Conservation (phyloP, 2,329 filamentous ascomycete species). For the Exophiala xenobiotica region DNA sequence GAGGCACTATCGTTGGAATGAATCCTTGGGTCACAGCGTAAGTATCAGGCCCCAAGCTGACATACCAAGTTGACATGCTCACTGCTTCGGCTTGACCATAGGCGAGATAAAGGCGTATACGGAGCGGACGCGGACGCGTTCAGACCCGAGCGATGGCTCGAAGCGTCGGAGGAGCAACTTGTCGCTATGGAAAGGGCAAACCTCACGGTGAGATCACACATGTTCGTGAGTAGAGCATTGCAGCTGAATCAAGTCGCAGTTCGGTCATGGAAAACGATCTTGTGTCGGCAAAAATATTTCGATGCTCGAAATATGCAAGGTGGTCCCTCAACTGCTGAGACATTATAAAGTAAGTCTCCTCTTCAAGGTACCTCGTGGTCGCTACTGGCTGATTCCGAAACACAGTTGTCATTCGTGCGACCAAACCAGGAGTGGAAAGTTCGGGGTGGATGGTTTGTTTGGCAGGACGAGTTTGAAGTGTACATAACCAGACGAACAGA, state of each 20-base stretch:
- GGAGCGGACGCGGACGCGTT: constrained; percentile 60
- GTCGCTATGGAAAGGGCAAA: constrained; percentile 48
- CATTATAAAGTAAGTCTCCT: constrained; percentile 16
- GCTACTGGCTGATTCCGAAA: no score
- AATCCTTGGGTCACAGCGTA: constrained; percentile 24
- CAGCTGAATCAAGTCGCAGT: constrained; percentile 32
- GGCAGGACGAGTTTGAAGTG: constrained; percentile 14
- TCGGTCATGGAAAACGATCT: constrained; percentile 53
- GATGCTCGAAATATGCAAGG: constrained; percentile 31
- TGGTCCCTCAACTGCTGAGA: constrained; percentile 28
- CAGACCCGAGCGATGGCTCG: constrained; percentile 67
- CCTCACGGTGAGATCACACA: constrained; percentile 4
- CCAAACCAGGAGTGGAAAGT: constrained; percentile 16
- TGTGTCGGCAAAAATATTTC: constrained; percentile 32
- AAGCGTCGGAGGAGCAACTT: constrained; percentile 50
- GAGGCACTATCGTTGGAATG: constrained; percentile 26
- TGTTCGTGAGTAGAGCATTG: neutral
- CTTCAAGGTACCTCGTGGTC: no score
- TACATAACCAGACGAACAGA: no score
- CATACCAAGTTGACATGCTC: neutral
- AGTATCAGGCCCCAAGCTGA: neutral
- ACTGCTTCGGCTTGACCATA: neutral
- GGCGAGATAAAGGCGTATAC: constrained; percentile 40
- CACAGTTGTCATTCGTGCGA: constrained; percentile 10
- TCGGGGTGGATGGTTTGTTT: constrained; percentile 17